Evolutionary conservation across 257 asterid species (phyloP), one percentile per base, ranked within the genome.

Genomic region (Forsythia suspensa): DNA sequence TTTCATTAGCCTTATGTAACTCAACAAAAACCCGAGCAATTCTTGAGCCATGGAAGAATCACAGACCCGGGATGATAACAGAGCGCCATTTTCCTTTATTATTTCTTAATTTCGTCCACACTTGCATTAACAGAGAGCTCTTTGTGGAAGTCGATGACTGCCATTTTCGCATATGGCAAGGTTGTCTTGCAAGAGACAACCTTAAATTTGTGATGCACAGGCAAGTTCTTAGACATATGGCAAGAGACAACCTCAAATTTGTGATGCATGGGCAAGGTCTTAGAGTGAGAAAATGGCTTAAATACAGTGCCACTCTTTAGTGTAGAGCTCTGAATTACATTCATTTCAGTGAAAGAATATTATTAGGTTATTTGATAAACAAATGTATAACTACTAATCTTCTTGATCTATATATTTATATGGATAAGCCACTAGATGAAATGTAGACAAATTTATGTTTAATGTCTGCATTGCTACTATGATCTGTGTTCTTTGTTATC

Each of bases 1-100:
- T 70, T 41, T 29, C 57, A 15, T 87, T 80, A 59, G 81, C 80
- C 75, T 80, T 77, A 61, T 82, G 85, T 69, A 88, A 66, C 75
- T 84, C 82, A 39, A 85, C 71, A 39, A 87, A 83, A 70, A 77
- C 70, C 39, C 75, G 82, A 4, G 76, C 6, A 82, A 85, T 34
- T 87, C 82, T 72, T 81, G 85, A 61, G 72, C 80, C 72, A 34
- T 7, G 7, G 84, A 80, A 37, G 85, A 78, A 70, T 82, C 84
- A 63, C 90, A 82, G 16, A 84, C 87, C 82, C 88, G 2, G 88
- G 90, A 74, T 87, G 88, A 59, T 80, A 84, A 29, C 72, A 80
- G 66, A 85, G 89, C 20, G 82, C 91, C 86, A 85, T 82, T 80
- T 76, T 85, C 48, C 84, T 78, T 79, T 81, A 87, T 3, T 82